phyloP scores from a whole-genome alignment of 179 eudicot species.

The Silene noctiflora region DNA sequence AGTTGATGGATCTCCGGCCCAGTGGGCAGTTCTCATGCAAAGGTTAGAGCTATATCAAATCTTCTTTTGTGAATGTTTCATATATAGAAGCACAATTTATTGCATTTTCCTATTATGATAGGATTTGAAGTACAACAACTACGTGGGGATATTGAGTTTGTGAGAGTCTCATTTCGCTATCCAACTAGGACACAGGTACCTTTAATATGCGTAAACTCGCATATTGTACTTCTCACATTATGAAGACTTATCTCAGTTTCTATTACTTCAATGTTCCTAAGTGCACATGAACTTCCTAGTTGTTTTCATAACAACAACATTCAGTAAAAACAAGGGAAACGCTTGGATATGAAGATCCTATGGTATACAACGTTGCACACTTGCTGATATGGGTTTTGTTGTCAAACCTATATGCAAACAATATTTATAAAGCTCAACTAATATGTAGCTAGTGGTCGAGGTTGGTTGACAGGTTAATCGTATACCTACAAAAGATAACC shows the following conservation, averaged over 20 bases:
- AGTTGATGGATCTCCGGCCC: conserved; percentile 47
- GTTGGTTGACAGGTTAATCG: too few species aligned
- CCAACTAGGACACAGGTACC: conserved; percentile 39
- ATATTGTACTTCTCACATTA: background rate
- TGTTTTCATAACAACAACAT: background rate
- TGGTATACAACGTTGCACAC: too few species aligned
- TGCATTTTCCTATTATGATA: conserved; percentile 17
- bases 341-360: too few species aligned
- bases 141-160: conserved; percentile 38
- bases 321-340: background rate
- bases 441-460: too few species aligned
- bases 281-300: background rate
- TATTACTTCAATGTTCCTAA: background rate
- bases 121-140: conserved; percentile 37
- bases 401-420: too few species aligned
- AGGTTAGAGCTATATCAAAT: conserved; percentile 29
- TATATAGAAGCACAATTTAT: background rate
- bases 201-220: background rate
- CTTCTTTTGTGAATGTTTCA: conserved; percentile 5
- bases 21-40: conserved; percentile 42
- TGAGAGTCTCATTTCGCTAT: conserved; percentile 39
- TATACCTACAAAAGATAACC: too few species aligned
- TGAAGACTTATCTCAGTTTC: background rate
- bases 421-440: too few species aligned
- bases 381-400: too few species aligned